Base-by-base conservation (phyloP, 768 basidiomycete species). In the Mycena vulgaris region DNA sequence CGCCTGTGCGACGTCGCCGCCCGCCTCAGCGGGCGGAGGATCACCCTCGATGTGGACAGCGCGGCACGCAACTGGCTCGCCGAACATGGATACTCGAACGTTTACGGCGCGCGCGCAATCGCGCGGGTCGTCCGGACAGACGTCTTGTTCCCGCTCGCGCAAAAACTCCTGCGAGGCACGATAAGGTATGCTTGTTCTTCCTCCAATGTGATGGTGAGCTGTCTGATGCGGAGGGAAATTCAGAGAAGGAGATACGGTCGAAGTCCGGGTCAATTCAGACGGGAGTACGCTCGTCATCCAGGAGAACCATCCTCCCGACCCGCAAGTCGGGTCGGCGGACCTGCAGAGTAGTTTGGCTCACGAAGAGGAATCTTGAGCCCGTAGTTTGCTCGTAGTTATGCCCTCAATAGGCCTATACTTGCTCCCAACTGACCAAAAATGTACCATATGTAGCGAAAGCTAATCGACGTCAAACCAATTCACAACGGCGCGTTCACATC, bases 91-190 rank as follows among this genome's bases (percentile, higher is more conserved):
- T 96, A 94, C 78, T 96, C 94, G 5, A 90, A 94, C 52, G 80
- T 91, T 28, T 97, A 96, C 78, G 96, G 96, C 27, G 96, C 96
- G 0, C 86, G 96, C 35, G 93, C 95, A 8, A 94, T 97, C 63
- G 94, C 94, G 10, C 83, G 96, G n/a, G 89, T 96, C 23, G 93
- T 97, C 5, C 85, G 94, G 59, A 92, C 91, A 59, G 89, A 93
- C 74, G 92, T 98, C 13, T 80, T 95, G 49, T 94, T 94, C 83
- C 93, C 92, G 27, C 83, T 97, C 23, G 95, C 96, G 0, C 89
- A 90, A 23, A 66, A 93, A 77, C 75, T 97, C 75, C 80, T 98
- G 70, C 87, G 86, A 49, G 96, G 96, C 0, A 93, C 91, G 5
- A 90, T 97, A 69, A 83, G 92, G 92, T 92, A 69, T 47, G 83